These are phyloP conservation scores for Boletus rubropictus DNA, from an alignment of 768 basidiomycete species.

Conservation along the genomic window DNA sequence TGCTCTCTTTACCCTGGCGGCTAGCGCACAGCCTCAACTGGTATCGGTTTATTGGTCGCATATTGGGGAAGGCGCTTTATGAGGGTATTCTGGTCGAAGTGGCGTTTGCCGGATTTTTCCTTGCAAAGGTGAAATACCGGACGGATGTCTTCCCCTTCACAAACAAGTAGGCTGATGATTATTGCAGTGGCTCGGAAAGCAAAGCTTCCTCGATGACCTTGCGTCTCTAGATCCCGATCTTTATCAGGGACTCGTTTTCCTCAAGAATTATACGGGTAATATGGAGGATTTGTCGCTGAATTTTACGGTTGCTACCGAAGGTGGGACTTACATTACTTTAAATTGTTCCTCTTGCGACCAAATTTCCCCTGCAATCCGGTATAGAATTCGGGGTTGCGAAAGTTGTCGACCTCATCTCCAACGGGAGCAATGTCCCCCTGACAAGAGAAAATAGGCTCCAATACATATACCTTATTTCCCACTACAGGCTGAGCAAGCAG, in stretches of 20 bases:
- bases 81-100: conserved; percentile 94
- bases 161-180: neutral
- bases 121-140: conserved; percentile 60
- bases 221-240: conserved; percentile 87
- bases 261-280: conserved; percentile 87
- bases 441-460: conserved; percentile 84
- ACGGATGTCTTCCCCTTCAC: neutral
- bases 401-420: conserved; percentile 71
- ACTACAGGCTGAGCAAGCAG: conserved; percentile 84
- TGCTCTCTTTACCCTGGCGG: neutral
- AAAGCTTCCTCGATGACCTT: conserved; percentile 90
- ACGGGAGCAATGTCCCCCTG: conserved; percentile 78
- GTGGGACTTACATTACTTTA: conserved; percentile 36
- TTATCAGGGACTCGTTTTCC: conserved; percentile 85
- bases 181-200: conserved; percentile 82
- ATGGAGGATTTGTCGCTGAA: conserved; percentile 85
- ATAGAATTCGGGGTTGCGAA: conserved; percentile 78
- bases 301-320: conserved; percentile 84
- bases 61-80: conserved; percentile 94
- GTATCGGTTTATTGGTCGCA: conserved; percentile 90
- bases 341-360: neutral
- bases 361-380: neutral
- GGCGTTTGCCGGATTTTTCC: conserved; percentile 92
- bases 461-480: conserved; percentile 86
- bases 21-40: conserved; percentile 80